phyloP scores from a whole-genome alignment of 2,329 filamentous ascomycete species.

The Parafenestella ontariensis region DNA sequence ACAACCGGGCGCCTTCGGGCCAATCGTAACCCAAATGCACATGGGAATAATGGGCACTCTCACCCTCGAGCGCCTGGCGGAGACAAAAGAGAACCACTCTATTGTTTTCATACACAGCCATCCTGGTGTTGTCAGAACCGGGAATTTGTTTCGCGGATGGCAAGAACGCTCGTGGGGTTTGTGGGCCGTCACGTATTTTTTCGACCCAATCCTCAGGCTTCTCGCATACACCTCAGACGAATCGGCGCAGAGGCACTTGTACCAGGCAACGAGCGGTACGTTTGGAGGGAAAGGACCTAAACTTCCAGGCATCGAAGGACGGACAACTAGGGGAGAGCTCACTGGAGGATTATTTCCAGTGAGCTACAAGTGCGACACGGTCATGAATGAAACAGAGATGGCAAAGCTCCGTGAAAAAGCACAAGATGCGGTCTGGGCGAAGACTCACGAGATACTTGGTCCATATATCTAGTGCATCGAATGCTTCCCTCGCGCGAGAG shows the following conservation, averaged over 20 bases:
- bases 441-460: neutral
- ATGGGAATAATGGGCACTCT: constrained; percentile 42
- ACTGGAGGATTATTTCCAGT: neutral
- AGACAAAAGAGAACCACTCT: constrained; percentile 29
- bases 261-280: constrained; percentile 9
- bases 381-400: constrained; percentile 3
- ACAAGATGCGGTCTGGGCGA: neutral
- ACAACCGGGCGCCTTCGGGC: constrained; percentile 40
- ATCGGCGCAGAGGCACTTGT: constrained; percentile 10
- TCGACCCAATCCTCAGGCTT: neutral
- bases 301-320: neutral
- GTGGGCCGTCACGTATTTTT: constrained; percentile 6
- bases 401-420: neutral
- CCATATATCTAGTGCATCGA: neutral
- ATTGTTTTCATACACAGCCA: constrained; percentile 49
- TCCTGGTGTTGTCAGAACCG: constrained; percentile 49
- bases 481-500: too few relatives aligned
- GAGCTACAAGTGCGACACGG: neutral
- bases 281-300: constrained; percentile 9
- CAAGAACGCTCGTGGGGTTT: constrained; percentile 21
- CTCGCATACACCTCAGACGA: constrained; percentile 8
- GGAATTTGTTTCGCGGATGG: constrained; percentile 28
- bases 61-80: constrained; percentile 43
- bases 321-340: neutral
- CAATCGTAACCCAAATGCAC: constrained; percentile 35